phyloP scores from a whole-genome alignment of 108 stramenopile species.

The Cylindrotheca closterium region DNA sequence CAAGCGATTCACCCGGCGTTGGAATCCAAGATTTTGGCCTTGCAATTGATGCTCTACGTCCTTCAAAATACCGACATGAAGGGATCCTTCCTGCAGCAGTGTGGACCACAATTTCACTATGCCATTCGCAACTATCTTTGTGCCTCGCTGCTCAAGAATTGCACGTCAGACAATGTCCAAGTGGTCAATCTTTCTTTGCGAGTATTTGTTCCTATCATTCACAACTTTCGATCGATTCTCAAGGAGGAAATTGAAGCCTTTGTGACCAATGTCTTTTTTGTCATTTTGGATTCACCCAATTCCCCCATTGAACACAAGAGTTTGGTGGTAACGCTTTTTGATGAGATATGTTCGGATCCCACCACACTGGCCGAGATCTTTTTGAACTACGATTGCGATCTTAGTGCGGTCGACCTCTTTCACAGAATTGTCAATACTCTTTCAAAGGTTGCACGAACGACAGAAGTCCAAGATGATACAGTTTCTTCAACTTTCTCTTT shows the following conservation, averaged over 20 bases:
- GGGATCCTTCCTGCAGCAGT: slow-evolving; percentile 49
- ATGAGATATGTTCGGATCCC: slow-evolving; percentile 87
- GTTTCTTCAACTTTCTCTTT: slow-evolving; percentile 25
- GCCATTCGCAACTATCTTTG: slow-evolving; percentile 94
- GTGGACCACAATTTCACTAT: slow-evolving; percentile 82
- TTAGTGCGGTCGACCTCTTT: slow-evolving; percentile 91
- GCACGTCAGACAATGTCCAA: slow-evolving; percentile 75
- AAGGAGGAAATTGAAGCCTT: slow-evolving; percentile 96
- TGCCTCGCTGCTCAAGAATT: slow-evolving; percentile 92
- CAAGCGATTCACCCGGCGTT: slow-evolving; percentile 64
- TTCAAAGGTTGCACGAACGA: slow-evolving; percentile 82
- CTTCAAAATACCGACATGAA: slow-evolving; percentile 76
- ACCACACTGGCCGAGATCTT: slow-evolving; percentile 93
- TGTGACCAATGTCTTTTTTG: slow-evolving; percentile 97
- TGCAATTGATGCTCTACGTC: slow-evolving; percentile 92
- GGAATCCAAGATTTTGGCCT: slow-evolving; percentile 88
- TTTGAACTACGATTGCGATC: slow-evolving; percentile 98
- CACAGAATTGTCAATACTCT: slow-evolving; percentile 92
- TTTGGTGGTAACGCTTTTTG: slow-evolving; percentile 91
- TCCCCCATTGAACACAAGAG: slow-evolving; percentile 91
- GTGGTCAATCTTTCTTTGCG: slow-evolving; percentile 91
- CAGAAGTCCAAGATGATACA: slow-evolving; percentile 30
- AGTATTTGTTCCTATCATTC: slow-evolving; percentile 91
- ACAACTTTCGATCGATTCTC: slow-evolving; percentile 87
- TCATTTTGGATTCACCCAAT: slow-evolving; percentile 93